A percentile compares a stretch with the other conserved stretches of the same genome.
Conservation (phyloP, 2,329 filamentous ascomycete species). For the Ophiostoma quercus region DNA sequence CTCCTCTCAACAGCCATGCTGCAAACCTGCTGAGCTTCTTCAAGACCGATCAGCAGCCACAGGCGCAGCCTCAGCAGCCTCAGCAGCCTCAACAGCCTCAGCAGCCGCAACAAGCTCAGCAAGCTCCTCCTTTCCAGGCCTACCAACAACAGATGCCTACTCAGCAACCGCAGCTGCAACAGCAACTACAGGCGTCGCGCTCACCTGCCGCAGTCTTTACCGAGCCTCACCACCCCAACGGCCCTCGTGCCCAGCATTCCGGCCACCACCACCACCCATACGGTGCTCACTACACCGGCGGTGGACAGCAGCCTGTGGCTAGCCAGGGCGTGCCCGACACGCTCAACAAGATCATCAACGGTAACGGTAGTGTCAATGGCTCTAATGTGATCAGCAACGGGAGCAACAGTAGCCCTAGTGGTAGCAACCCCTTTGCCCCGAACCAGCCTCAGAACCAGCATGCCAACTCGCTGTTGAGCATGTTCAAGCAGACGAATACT, state of each 20-base stretch:
- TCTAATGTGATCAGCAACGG: not conserved
- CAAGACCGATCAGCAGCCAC: constrained; percentile 32
- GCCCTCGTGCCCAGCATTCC: constrained; percentile 1
- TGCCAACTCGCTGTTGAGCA: constrained; percentile 25
- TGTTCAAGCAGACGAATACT: constrained; percentile 43
- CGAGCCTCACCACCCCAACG: constrained; percentile 10
- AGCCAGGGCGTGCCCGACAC: constrained; percentile 6
- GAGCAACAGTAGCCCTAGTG: not conserved
- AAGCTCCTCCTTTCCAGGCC: not conserved
- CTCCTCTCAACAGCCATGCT: constrained; percentile 35
- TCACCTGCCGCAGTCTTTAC: not conserved
- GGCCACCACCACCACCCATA: constrained; percentile 2
- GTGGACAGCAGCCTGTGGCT: not conserved
- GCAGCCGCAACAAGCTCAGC: constrained; percentile 19
- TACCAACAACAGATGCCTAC: not conserved
- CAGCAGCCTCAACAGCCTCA: constrained; percentile 16
- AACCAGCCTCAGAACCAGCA: constrained; percentile 22
- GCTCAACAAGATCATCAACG: constrained; percentile 16
- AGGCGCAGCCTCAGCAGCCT: constrained; percentile 12
- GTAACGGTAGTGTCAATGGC: constrained; percentile 2
- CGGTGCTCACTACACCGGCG: not conserved
- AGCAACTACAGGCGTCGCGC: not conserved
- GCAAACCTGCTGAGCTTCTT: constrained; percentile 38
- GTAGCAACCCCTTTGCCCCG: constrained; percentile 9
- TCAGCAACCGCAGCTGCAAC: constrained; percentile 8